These are phyloP conservation scores for Obelidium mucronatum DNA, from an alignment of 192 early-diverging fungal species.

Conservation along the genomic window DNA sequence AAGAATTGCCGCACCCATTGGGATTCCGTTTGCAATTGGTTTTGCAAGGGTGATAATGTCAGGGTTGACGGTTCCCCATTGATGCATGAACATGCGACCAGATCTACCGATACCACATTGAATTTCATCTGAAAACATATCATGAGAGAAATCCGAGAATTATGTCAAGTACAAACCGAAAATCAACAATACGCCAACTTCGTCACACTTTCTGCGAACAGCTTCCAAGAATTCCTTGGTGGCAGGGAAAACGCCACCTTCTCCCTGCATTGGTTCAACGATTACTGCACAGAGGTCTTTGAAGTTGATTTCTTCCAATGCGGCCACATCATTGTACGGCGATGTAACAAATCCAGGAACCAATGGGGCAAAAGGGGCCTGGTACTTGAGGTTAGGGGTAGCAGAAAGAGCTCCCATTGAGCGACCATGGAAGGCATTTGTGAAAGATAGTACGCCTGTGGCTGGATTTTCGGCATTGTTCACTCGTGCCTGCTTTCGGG, in stretches of 20 bases:
- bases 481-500: constrained; percentile 82
- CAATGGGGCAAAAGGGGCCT: constrained; percentile 91
- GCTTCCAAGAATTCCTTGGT: constrained; percentile 78
- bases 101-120: constrained; percentile 91
- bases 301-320: constrained; percentile 72
- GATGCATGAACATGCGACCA: constrained; percentile 85
- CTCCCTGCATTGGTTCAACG: constrained; percentile 96
- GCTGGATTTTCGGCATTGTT: constrained; percentile 50
- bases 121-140: constrained; percentile 25
- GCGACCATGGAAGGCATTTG: constrained; percentile 95
- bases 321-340: constrained; percentile 76
- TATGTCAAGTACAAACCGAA: constrained; percentile 53
- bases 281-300: constrained; percentile 84
- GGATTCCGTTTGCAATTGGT: constrained; percentile 95
- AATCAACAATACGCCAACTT: constrained; percentile 89
- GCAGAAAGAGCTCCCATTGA: constrained; percentile 96
- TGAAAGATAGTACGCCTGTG: constrained; percentile 82
- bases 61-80: constrained; percentile 66
- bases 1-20: constrained; percentile 92
- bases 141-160: neutral
- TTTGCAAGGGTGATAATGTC: constrained; percentile 97
- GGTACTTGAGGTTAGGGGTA: constrained; percentile 93
- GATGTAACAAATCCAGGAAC: constrained; percentile 81
- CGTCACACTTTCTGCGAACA: constrained; percentile 80
- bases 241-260: constrained; percentile 87